phyloP scores from a whole-genome alignment of 2,329 filamentous ascomycete species.

The Bimuria novae-zelandiae region DNA sequence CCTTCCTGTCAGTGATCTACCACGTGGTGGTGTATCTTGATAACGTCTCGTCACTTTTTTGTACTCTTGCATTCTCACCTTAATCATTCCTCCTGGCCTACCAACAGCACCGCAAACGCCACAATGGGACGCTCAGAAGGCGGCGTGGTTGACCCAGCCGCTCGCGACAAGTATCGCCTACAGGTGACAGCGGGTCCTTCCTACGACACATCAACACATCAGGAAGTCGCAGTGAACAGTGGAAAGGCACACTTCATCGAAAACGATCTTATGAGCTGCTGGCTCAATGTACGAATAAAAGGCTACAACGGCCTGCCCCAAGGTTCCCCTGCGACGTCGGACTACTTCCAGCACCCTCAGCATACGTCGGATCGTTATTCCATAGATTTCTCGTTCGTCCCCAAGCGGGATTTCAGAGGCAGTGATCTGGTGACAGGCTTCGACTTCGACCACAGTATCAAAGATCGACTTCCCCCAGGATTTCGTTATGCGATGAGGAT shows the following conservation, averaged over 20 bases:
- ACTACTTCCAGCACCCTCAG: conserved; percentile 39
- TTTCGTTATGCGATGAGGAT: conserved; percentile 45
- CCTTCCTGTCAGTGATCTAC: background rate
- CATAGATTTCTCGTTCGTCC: conserved; percentile 44
- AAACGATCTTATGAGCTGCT: conserved; percentile 36
- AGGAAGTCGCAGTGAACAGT: conserved; percentile 40
- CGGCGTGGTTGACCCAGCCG: conserved; percentile 34
- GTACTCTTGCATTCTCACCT: background rate
- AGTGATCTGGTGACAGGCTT: conserved; percentile 42
- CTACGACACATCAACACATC: conserved; percentile 38
- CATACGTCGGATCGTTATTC: conserved; percentile 44
- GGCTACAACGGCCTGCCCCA: conserved; percentile 44
- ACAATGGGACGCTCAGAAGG: conserved; percentile 14
- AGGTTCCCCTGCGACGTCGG: conserved; percentile 28
- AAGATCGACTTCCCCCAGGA: conserved; percentile 44
- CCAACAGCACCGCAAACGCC: background rate
- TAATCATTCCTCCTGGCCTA: background rate
- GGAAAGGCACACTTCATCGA: conserved; percentile 28
- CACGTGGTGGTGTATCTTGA: background rate
- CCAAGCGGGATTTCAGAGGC: conserved; percentile 36
- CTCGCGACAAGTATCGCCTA: conserved; percentile 44
- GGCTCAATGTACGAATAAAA: conserved; percentile 40
- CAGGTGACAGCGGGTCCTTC: conserved; percentile 45
- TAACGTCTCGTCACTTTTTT: background rate
- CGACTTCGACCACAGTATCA: conserved; percentile 44